Evolutionary conservation across 1,284 basidiomycete species (phyloP).

Genomic region (Fistulinella cinereoalba): DNA sequence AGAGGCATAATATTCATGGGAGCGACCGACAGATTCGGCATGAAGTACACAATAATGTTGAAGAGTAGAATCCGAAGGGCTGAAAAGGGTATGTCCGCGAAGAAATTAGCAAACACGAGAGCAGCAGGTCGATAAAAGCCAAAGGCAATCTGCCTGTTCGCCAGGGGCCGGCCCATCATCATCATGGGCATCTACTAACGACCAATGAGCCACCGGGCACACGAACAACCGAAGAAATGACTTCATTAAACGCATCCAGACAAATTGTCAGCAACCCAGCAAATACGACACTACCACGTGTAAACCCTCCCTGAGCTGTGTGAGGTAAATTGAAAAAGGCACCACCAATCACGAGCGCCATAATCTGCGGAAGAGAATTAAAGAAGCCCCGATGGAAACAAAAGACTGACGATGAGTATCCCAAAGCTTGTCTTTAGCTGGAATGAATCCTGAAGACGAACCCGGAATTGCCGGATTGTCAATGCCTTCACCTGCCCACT

Average conservation of each 20-base stretch:
- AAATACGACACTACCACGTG: conserved; percentile 84
- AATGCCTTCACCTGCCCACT: conserved; percentile 71
- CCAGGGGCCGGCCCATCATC: conserved; percentile 76
- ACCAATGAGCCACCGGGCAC: background rate
- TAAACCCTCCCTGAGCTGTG: conserved; percentile 81
- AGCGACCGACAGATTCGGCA: conserved; percentile 50
- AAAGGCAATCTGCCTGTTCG: conserved; percentile 73
- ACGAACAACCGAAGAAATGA: conserved; percentile 27
- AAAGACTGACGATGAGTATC: conserved; percentile 47
- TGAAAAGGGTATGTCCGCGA: conserved; percentile 77
- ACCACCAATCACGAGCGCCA: conserved; percentile 76
- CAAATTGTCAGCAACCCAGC: conserved; percentile 69
- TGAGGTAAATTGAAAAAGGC: conserved; percentile 72
- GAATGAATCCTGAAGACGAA: conserved; percentile 78
- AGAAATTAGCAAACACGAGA: conserved; percentile 67
- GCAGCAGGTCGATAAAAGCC: conserved; percentile 81
- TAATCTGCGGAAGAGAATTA: conserved; percentile 17
- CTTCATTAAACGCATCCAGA: conserved; percentile 77
- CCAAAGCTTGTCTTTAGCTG: conserved; percentile 73
- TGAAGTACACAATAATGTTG: conserved; percentile 74
- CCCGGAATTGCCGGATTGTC: conserved; percentile 72
- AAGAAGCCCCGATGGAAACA: background rate
- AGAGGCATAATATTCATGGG: background rate
- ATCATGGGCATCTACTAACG: conserved; percentile 51
- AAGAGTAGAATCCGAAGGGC: conserved; percentile 61